A percentile compares a stretch with the other conserved stretches of the same genome.
Evolutionary conservation across 2,329 filamentous ascomycete genomes (phyloP).

Genomic region (Cytospora schulzeri): DNA sequence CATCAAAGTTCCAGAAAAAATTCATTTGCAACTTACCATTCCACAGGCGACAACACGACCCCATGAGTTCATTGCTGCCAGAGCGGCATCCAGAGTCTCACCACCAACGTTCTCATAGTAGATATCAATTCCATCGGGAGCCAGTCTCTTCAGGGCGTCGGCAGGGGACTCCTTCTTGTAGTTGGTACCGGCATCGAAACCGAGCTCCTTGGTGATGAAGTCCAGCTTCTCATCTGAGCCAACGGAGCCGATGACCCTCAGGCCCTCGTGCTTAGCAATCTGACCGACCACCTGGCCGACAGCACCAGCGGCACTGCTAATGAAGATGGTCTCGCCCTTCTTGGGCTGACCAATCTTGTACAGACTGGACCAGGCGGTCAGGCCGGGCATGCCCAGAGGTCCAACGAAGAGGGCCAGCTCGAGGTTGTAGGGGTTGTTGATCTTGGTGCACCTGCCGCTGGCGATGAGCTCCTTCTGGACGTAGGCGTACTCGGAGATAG

Average conservation of each 20-base stretch:
- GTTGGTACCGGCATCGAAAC: slow-evolving; percentile 71
- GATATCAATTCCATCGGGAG: slow-evolving; percentile 76
- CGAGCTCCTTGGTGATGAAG: slow-evolving; percentile 57
- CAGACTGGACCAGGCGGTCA: slow-evolving; percentile 58
- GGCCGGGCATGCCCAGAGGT: slow-evolving; percentile 54
- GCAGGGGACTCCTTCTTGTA: slow-evolving; percentile 79
- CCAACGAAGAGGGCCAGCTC: slow-evolving; percentile 72
- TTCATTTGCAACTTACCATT: slow-evolving; percentile 51
- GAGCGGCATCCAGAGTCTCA: slow-evolving; percentile 51
- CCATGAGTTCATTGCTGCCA: slow-evolving; percentile 54
- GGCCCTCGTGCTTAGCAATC: slow-evolving; percentile 77
- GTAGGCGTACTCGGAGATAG: slow-evolving; percentile 69
- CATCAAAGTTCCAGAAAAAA: neutral
- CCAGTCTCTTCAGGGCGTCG: slow-evolving; percentile 69
- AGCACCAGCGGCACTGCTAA: slow-evolving; percentile 77
- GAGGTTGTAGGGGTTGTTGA: slow-evolving; percentile 71
- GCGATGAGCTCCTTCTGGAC: slow-evolving; percentile 47
- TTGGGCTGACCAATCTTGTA: slow-evolving; percentile 73
- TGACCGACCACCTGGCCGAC: slow-evolving; percentile 85
- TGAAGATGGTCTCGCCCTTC: slow-evolving; percentile 78
- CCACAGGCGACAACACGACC: slow-evolving; percentile 68
- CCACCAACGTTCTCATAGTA: slow-evolving; percentile 59
- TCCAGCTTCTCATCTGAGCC: slow-evolving; percentile 79
- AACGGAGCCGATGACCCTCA: slow-evolving; percentile 78
- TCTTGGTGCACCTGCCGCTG: slow-evolving; percentile 48